These are phyloP conservation scores for Rhizophagus prolifer DNA, from an alignment of 192 early-diverging fungal species.

Conservation along the genomic window DNA sequence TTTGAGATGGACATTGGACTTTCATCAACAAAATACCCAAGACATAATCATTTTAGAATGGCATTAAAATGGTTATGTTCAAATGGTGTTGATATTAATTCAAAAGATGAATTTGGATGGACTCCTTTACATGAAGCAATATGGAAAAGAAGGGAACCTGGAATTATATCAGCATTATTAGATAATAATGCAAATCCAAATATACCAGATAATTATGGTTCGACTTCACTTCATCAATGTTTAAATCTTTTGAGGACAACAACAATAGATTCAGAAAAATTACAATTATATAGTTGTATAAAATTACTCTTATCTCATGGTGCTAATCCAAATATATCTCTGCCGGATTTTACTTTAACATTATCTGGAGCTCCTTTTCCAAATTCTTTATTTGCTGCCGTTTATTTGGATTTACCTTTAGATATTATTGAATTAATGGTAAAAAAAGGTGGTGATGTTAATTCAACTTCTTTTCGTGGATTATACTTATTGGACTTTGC, in stretches of 20 bases:
- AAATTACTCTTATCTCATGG: not conserved
- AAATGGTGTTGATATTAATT: constrained; percentile 3
- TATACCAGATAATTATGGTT: not conserved
- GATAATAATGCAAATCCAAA: constrained; percentile 18
- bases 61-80: constrained; percentile 11
- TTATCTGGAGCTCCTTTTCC: constrained; percentile 6
- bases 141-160: constrained; percentile 16
- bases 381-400: constrained; percentile 17
- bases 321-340: constrained; percentile 7
- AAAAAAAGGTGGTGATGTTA: constrained; percentile 4
- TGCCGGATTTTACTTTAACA: constrained; percentile 3
- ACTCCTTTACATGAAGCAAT: constrained; percentile 16
- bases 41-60: not conserved
- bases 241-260: not conserved
- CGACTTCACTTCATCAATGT: constrained; percentile 13
- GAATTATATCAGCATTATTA: constrained; percentile 4
- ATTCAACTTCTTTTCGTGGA: constrained; percentile 1
- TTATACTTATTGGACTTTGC: constrained; percentile 17
- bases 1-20: not conserved
- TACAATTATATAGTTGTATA: not conserved
- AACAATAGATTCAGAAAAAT: not conserved
- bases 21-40: not conserved
- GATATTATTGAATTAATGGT: constrained; percentile 18
- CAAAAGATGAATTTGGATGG: constrained; percentile 11
- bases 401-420: constrained; percentile 13